phyloP scores from a whole-genome alignment of 495 filamentous ascomycete genomes.

The Aspergillus panamensis region DNA sequence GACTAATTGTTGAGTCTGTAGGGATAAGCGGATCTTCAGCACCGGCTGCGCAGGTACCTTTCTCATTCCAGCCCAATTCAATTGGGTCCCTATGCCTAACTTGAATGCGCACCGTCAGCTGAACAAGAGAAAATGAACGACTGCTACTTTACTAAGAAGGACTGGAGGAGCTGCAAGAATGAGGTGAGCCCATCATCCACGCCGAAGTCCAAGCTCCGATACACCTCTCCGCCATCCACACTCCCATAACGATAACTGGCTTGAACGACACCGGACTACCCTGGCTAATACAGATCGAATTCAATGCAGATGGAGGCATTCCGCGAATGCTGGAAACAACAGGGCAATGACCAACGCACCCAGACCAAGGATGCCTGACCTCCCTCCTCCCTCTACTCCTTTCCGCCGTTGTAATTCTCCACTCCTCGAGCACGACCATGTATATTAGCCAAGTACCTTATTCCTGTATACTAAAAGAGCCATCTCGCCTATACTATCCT shows the following conservation, averaged over 20 bases:
- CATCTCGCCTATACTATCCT: background rate
- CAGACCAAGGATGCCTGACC: constrained; percentile 59
- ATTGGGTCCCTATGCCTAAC: background rate
- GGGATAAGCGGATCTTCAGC: constrained; percentile 96
- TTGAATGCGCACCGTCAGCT: constrained; percentile 43
- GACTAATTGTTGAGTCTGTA: constrained; percentile 29
- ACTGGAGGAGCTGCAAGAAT: constrained; percentile 85
- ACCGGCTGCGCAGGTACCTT: constrained; percentile 84
- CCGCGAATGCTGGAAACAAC: constrained; percentile 85
- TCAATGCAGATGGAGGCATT: constrained; percentile 81
- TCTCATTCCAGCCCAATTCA: background rate
- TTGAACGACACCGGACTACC: too few species aligned
- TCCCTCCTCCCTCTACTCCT: background rate
- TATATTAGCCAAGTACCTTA: constrained; percentile 10
- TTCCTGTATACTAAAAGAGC: constrained; percentile 1
- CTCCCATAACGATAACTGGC: background rate
- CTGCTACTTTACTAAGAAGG: constrained; percentile 94
- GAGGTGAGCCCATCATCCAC: constrained; percentile 62
- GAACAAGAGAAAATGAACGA: constrained; percentile 91
- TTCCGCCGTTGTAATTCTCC: background rate
- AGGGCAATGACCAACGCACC: constrained; percentile 84
- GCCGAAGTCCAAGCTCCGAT: background rate
- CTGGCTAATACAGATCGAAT: background rate
- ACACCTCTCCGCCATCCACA: background rate
- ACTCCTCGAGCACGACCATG: background rate